These are phyloP conservation scores for Phlegmacium glaucopus DNA, from an alignment of 768 basidiomycete species.

Conservation along the genomic window DNA sequence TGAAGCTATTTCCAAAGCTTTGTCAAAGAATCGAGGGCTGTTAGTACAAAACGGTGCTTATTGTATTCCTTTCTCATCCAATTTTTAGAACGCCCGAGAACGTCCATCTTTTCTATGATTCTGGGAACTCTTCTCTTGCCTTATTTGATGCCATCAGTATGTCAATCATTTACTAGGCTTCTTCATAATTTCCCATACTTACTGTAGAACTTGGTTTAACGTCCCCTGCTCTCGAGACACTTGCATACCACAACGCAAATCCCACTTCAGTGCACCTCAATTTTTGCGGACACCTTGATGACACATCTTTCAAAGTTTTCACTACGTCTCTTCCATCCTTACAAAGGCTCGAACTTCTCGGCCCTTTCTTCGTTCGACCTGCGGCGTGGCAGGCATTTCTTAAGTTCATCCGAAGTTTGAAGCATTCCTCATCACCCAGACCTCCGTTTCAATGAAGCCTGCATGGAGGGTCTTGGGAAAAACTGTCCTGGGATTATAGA, in stretches of 20 bases:
- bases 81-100: conserved; percentile 68
- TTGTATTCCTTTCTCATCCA: conserved; percentile 1
- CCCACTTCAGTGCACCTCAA: conserved; percentile 77
- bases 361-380: conserved; percentile 79
- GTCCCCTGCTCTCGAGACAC: conserved; percentile 61
- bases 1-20: conserved; percentile 78
- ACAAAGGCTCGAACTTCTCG: conserved; percentile 73
- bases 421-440: conserved; percentile 79
- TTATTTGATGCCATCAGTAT: conserved; percentile 90
- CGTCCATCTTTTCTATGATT: conserved; percentile 79
- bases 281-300: conserved; percentile 80
- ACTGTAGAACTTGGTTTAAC: conserved; percentile 54
- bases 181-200: not conserved
- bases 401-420: conserved; percentile 55
- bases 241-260: conserved; percentile 82
- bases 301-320: conserved; percentile 57
- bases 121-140: conserved; percentile 59
- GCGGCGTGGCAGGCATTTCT: conserved; percentile 78
- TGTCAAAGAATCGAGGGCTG: conserved; percentile 81
- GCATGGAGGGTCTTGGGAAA: conserved; percentile 57
- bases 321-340: conserved; percentile 62
- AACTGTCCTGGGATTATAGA: conserved; percentile 51
- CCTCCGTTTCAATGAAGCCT: conserved; percentile 77
- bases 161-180: conserved; percentile 22
- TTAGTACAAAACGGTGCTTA: conserved; percentile 37